Base-by-base conservation (phyloP, 108 stramenopile genomes). In the Pelagomonas calceolata region DNA sequence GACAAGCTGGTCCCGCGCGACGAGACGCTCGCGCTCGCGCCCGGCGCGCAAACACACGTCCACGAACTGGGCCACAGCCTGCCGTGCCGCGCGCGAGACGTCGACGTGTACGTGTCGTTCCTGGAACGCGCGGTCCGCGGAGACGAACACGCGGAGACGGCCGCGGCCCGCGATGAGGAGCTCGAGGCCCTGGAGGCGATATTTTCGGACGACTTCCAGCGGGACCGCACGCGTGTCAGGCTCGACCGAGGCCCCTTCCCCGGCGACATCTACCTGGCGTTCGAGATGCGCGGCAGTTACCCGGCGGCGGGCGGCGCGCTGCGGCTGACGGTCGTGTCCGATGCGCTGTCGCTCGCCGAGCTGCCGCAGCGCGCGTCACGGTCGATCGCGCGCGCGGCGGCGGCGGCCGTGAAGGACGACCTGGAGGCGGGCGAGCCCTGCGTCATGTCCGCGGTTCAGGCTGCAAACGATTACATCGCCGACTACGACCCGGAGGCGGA, bases 11-110 rank as follows among this genome's bases (percentile, higher is more conserved):
- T 74, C 34, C 44, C 45, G 33, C 32, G 30, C 30, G 68, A 12
- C 9, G 34, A 34, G 7, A 63, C 65, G 43, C 21, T 36, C 35
- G 63, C 34, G 15, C 43, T 74, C 26, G 66, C 67, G n/a, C 21
- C 34, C 29, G 44, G 44, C 63, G 63, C 73, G 32, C 21, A 45
- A 4, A 30, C 30, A 32, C 36, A 37, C 36, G 73, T 30, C 33
- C 73, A 74, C 69, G 73, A 74, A 4, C 32, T 68, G 34, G 73
- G 73, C 63, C 73, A 74, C 39, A 12, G 26, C 36, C 35, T 74
- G 15, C 73, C 73, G n/a, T 64, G 35, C 33, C 65, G 66, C 9
- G 68, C 36, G 10, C 63, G 32, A 9, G 34, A 45, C 29, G 36
- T 63, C 32, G 64, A 72, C 34, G 36, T 32, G 30, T 64, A 64